Base-by-base conservation (phyloP, 768 basidiomycete genomes). In the Strobilomyces confusus region DNA sequence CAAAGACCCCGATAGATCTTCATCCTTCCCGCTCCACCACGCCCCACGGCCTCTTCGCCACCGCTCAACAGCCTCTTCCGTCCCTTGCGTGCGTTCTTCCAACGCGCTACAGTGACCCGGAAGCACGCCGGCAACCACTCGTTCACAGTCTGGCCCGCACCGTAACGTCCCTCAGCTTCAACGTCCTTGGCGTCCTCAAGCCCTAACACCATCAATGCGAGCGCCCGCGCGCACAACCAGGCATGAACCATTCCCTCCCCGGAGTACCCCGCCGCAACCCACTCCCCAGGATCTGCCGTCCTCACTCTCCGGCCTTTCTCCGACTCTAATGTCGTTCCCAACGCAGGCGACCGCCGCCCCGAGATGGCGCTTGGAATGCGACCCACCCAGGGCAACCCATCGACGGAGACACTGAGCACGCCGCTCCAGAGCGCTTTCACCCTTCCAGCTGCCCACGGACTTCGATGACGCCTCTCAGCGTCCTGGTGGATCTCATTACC, bases 231-330 rank as follows among this genome's bases (percentile, higher is more conserved):
- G 51, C 81, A 76, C 65, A 83, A 63, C 84, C 85, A 87, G 0
- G 82, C 84, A 57, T 86, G 79, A 4, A 79, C 80, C 86, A 87
- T 87, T 2, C 87, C 87, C 58, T 89, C 87, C 1, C 87, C 87
- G 0, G 78, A 75, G 62, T 83, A 89, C 5, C 85, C 87, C 13
- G 83, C 86, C 15, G 81, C 73, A 15, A 88, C 75, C 87, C 87
- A 88, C 64, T 89, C 87, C 17, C 85, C 86, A 0, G 83, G 67
- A 20, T 61, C 51, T 2, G 54, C 57, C 51, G 53, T 55, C 45
- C 58, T 58, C n/a, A 26, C 32, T 8, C 42, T 22, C 51, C 37
- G 36, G 11, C 17, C 44, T 36, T 53, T 58, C 26, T 48, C 55
- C 20, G 37, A n/a, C n/a, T n/a, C n/a, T n/a, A n/a, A 56, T n/a